phyloP scores from a whole-genome alignment of 2,329 filamentous ascomycete species.

The Juglanconis oblonga region DNA sequence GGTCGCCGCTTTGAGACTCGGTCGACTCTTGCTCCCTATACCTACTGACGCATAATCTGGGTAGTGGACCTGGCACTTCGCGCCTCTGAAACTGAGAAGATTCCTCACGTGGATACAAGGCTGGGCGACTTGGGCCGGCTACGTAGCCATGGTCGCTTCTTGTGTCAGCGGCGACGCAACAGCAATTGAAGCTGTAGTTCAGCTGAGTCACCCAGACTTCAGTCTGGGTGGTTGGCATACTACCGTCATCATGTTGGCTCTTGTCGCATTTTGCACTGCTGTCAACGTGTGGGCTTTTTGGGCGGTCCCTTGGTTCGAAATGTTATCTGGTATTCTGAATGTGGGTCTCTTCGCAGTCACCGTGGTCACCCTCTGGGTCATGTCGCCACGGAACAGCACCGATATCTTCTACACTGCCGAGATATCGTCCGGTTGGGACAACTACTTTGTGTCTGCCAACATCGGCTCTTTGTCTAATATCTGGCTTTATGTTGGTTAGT shows the following conservation, averaged over 20 bases:
- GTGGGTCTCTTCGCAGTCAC: conserved; percentile 8
- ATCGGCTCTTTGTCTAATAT: conserved; percentile 34
- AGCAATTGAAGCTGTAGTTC: conserved; percentile 13
- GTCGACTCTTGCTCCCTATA: no score
- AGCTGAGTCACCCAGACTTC: conserved; percentile 7
- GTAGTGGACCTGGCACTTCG: neutral
- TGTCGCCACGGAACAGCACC: conserved; percentile 12
- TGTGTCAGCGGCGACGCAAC: conserved; percentile 26
- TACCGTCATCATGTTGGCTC: conserved; percentile 35
- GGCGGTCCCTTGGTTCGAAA: conserved; percentile 36
- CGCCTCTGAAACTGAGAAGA: neutral
- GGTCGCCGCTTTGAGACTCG: no score
- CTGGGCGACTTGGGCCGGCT: conserved; percentile 41
- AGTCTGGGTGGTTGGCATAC: conserved; percentile 31
- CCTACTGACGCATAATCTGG: no score
- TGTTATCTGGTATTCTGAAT: conserved; percentile 32
- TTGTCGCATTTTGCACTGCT: conserved; percentile 20
- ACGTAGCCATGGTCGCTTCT: conserved; percentile 32
- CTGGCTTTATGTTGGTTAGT: conserved; percentile 30
- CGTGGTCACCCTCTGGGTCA: conserved; percentile 13
- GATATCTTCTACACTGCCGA: conserved; percentile 6
- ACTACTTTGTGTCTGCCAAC: conserved; percentile 26
- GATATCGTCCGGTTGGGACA: conserved; percentile 12
- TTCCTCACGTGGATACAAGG: conserved; percentile 24
- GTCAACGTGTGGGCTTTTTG: conserved; percentile 32